Evolutionary conservation across 805 yeast species (phyloP).

Genomic region (Kodamaea kakaduensis): DNA sequence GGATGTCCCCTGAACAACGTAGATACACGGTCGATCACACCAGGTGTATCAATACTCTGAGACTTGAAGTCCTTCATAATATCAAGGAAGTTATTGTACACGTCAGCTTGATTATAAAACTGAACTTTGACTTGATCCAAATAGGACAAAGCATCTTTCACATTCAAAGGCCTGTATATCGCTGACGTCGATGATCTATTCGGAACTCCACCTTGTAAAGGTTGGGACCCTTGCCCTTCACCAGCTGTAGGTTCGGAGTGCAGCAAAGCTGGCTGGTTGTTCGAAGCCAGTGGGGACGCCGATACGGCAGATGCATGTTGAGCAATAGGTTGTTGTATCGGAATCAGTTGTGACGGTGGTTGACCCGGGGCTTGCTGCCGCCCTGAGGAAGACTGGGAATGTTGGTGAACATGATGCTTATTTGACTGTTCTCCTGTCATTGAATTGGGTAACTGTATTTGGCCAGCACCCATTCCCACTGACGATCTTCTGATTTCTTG

Average conservation of each 20-base stretch:
- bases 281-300: neutral
- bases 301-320: slow-evolving; percentile 13
- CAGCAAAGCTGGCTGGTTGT: neutral
- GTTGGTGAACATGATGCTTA: slow-evolving; percentile 15
- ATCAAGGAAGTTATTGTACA: slow-evolving; percentile 91
- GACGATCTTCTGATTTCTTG: slow-evolving; percentile 26
- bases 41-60: slow-evolving; percentile 95
- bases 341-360: slow-evolving; percentile 10
- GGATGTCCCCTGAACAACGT: slow-evolving; percentile 90
- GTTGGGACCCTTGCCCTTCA: slow-evolving; percentile 13
- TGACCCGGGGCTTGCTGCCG: slow-evolving; percentile 18
- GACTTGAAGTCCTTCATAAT: slow-evolving; percentile 99
- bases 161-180: slow-evolving; percentile 78
- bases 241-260: slow-evolving; percentile 8
- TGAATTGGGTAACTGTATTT: slow-evolving; percentile 27
- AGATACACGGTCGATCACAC: slow-evolving; percentile 94
- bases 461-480: slow-evolving; percentile 17
- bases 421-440: slow-evolving; percentile 19
- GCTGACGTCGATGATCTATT: slow-evolving; percentile 40
- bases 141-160: slow-evolving; percentile 92
- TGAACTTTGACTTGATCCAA: slow-evolving; percentile 94
- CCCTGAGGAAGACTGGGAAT: slow-evolving; percentile 9
- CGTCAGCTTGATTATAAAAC: slow-evolving; percentile 89
- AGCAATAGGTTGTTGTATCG: slow-evolving; percentile 12
- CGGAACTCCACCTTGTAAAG: slow-evolving; percentile 31